Percentiles rank a stretch among this genome's conserved stretches.
Conservation (phyloP, 805 yeast species). For the Saccharomyces mikatae region DNA sequence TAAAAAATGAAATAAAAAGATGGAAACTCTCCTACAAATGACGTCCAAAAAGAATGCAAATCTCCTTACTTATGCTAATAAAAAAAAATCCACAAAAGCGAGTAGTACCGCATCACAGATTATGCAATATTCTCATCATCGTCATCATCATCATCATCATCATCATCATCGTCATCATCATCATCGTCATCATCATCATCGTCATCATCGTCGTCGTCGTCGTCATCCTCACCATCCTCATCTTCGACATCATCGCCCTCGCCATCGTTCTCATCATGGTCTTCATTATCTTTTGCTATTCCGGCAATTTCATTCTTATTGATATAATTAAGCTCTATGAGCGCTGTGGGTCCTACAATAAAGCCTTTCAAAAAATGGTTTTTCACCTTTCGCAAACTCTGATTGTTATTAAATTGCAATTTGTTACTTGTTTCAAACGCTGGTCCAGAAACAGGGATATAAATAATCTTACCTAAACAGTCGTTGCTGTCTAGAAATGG, state of each 20-base stretch:
- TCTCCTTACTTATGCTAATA: neutral
- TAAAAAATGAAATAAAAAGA: too few relatives aligned
- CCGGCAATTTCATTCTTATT: neutral
- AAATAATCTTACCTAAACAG: constrained; percentile 45
- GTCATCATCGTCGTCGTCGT: neutral
- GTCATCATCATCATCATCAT: too few relatives aligned
- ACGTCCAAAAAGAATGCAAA: constrained; percentile 3
- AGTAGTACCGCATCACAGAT: neutral
- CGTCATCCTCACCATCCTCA: neutral
- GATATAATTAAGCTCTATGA: constrained; percentile 13
- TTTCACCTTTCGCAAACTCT: constrained; percentile 5
- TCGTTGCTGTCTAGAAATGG: constrained; percentile 44
- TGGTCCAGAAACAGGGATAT: constrained; percentile 26
- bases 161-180: neutral
- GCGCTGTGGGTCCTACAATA: constrained; percentile 27
- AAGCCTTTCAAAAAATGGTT: constrained; percentile 25
- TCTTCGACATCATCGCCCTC: neutral
- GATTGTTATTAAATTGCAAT: constrained; percentile 7
- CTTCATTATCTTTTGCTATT: neutral
- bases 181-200: neutral
- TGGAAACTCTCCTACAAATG: neutral
- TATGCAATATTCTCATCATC: neutral
- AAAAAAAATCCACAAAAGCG: neutral
- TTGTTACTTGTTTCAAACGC: constrained; percentile 18
- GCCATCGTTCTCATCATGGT: neutral